Base-by-base conservation (phyloP, 192 early-diverging fungal species). In the Podochytrium sp. region DNA sequence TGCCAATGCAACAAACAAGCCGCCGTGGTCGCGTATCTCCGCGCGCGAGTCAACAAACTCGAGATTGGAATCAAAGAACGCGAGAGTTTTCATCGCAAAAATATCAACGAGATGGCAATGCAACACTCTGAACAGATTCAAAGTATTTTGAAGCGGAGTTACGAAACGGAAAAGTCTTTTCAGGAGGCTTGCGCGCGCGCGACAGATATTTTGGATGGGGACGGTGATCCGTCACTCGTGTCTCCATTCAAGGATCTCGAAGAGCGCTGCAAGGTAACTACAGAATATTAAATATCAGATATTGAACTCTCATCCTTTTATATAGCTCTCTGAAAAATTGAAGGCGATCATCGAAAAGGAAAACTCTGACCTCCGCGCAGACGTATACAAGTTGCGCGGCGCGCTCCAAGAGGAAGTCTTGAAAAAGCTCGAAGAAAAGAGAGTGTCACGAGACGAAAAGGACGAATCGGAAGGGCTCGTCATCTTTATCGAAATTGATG, bases 121-220 rank as follows among this genome's bases (percentile, higher is more conserved):
- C 80, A 84, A 51, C 81, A 87, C 47, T 67, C 71, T 10, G 75
- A 81, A 35, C 80, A 87, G 63, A 68, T 84, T n/a, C 77, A 82
- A 71, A 80, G 76, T n/a, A 78, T 83, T 40, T 74, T 79, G 30
- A 47, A 75, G 35, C 40, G 79, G 23, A 79, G 78, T 43, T 83
- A 83, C 33, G 81, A 86, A 62, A 83, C 82, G 3, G 80, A 86
- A 61, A 70, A 65, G 27, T 70, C 77, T 14, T 83, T 86, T 41
- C 64, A 71, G 34, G 73, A 74, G 34, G 34, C 27, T 23, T 56
- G 40, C 49, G 33, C 50, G 20, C n/a, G 62, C 30, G 25, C 43
- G 27, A 35, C 62, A 50, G 60, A 66, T 14, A 41, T 30, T 57
- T 38, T 47, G 25, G 73, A 63, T 25, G 73, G 50, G 35, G 59